phyloP scores from a whole-genome alignment of 2,329 filamentous ascomycete genomes.

The Pseudogymnoascus sp. region DNA sequence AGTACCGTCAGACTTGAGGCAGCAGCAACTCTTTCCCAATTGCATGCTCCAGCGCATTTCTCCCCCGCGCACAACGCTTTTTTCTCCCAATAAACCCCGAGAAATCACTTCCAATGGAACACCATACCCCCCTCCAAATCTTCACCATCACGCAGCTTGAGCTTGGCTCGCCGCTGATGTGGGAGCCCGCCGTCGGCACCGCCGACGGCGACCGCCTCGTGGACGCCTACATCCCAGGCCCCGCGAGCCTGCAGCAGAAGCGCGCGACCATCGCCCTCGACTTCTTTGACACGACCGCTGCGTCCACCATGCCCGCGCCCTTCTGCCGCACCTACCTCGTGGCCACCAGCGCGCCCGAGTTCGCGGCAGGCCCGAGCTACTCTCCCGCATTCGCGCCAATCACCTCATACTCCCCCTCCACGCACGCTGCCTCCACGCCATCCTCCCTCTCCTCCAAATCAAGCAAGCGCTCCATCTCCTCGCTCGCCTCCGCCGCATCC shows the following conservation, averaged over 20 bases:
- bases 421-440: constrained; percentile 36
- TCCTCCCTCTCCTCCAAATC: constrained; percentile 22
- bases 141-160: constrained; percentile 48
- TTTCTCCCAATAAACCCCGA: not conserved
- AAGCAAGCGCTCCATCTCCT: not conserved
- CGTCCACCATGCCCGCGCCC: constrained; percentile 48
- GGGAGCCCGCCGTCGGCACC: constrained; percentile 57
- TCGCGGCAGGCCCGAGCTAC: constrained; percentile 26
- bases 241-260: constrained; percentile 49
- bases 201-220: constrained; percentile 53
- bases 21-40: not conserved
- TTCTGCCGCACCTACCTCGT: constrained; percentile 36
- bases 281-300: constrained; percentile 50
- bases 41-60: not conserved
- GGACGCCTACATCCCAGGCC: constrained; percentile 47
- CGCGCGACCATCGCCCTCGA: constrained; percentile 48
- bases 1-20: not conserved
- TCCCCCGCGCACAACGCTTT: not conserved
- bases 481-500: not conserved
- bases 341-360: constrained; percentile 19
- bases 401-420: constrained; percentile 28
- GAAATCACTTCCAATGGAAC: not conserved
- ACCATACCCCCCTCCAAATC: not conserved
- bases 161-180: constrained; percentile 50
- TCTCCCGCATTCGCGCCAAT: constrained; percentile 45